Evolutionary conservation across 805 yeast species (phyloP).

Genomic region (Yarrowia sp.): DNA sequence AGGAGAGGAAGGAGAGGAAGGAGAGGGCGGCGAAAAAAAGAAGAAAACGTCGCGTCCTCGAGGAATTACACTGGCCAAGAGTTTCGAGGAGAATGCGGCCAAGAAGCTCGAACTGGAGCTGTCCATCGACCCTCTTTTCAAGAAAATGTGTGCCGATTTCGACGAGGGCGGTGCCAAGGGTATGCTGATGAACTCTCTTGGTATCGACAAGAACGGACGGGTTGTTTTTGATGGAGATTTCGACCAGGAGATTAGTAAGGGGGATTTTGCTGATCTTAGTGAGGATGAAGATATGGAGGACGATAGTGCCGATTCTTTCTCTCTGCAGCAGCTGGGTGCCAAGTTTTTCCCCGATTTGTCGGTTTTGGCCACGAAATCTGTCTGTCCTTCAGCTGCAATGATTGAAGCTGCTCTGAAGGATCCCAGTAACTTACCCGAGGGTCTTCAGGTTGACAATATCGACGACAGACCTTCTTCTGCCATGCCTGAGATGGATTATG

Average conservation of each 20-base stretch:
- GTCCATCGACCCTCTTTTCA: slow-evolving; percentile 53
- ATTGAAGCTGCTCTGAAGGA: slow-evolving; percentile 61
- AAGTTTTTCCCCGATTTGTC: slow-evolving; percentile 45
- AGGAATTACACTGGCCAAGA: slow-evolving; percentile 48
- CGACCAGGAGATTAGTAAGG: slow-evolving; percentile 45
- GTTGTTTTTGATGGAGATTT: slow-evolving; percentile 69
- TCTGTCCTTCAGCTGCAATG: slow-evolving; percentile 77
- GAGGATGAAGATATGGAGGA: slow-evolving; percentile 44
- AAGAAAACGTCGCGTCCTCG: slow-evolving; percentile 43
- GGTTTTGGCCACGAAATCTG: slow-evolving; percentile 44
- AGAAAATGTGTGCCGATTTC: slow-evolving; percentile 55
- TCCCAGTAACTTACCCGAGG: slow-evolving; percentile 51
- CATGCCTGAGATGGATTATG: slow-evolving; percentile 42
- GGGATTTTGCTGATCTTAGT: slow-evolving; percentile 45
- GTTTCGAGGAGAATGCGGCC: slow-evolving; percentile 47
- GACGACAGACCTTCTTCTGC: slow-evolving; percentile 16
- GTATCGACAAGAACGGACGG: slow-evolving; percentile 63
- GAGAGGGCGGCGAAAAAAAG: slow-evolving; percentile 44
- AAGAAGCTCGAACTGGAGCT: slow-evolving; percentile 51
- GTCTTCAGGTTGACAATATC: slow-evolving; percentile 23
- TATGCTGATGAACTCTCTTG: slow-evolving; percentile 58
- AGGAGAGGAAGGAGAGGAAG: slow-evolving; percentile 42
- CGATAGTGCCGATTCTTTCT: slow-evolving; percentile 38
- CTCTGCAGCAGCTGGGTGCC: slow-evolving; percentile 43
- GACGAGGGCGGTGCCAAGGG: slow-evolving; percentile 55